A percentile compares a stretch with the other conserved stretches of the same genome.
phyloP scores from a whole-genome alignment of 805 yeast species.

The Candida germanica region DNA sequence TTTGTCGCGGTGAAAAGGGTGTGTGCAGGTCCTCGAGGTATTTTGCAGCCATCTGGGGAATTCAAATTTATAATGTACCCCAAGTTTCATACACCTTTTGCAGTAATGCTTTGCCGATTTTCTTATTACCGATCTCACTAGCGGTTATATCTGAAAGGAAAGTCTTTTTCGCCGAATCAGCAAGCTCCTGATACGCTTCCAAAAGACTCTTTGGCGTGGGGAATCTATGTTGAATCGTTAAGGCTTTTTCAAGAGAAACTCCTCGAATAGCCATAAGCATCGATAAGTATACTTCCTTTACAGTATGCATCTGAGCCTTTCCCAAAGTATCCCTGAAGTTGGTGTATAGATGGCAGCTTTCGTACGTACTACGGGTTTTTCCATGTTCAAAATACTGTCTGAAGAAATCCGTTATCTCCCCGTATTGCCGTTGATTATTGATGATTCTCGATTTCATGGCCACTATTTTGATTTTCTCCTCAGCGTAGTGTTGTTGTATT shows the following conservation, averaged over 20 bases:
- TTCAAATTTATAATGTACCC: slow-evolving; percentile 33
- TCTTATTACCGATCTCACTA: slow-evolving; percentile 48
- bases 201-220: slow-evolving; percentile 68
- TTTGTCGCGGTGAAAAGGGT: neutral
- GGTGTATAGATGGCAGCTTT: slow-evolving; percentile 33
- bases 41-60: too few species aligned
- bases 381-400: slow-evolving; percentile 39
- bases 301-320: slow-evolving; percentile 67
- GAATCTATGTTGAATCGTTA: slow-evolving; percentile 64
- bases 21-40: too few species aligned
- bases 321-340: slow-evolving; percentile 64
- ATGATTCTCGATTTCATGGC: slow-evolving; percentile 53
- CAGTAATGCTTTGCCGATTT: slow-evolving; percentile 51
- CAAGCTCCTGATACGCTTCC: slow-evolving; percentile 37
- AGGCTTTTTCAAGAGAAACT: slow-evolving; percentile 80
- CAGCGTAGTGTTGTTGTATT: slow-evolving; percentile 36
- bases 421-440: slow-evolving; percentile 50
- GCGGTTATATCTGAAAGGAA: slow-evolving; percentile 25
- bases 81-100: slow-evolving; percentile 53
- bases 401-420: slow-evolving; percentile 38
- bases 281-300: slow-evolving; percentile 69
- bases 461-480: slow-evolving; percentile 23
- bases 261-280: slow-evolving; percentile 82
- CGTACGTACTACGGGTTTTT: slow-evolving; percentile 19
- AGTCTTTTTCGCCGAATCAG: slow-evolving; percentile 26